These are phyloP conservation scores for Leishmania gerbilli DNA, from an alignment of 208 protist species.

Conservation along the genomic window DNA sequence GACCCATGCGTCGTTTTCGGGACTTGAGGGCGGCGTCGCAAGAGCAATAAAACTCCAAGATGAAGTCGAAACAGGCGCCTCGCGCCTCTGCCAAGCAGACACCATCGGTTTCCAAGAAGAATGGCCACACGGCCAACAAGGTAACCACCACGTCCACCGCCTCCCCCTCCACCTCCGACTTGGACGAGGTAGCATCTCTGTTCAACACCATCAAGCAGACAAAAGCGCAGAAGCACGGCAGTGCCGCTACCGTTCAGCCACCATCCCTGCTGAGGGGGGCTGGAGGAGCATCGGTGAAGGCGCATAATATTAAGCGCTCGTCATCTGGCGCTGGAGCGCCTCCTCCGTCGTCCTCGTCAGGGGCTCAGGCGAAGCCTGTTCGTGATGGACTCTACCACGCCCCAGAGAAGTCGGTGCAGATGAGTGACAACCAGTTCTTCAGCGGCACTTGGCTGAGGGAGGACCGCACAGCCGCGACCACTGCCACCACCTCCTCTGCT, in stretches of 20 bases:
- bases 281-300: background rate
- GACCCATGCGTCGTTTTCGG: background rate
- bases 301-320: background rate
- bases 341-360: background rate
- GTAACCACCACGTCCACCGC: background rate
- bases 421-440: slow-evolving; percentile 87
- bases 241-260: background rate
- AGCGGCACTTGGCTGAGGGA: slow-evolving; percentile 39
- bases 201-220: slow-evolving; percentile 28
- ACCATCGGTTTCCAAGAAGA: background rate
- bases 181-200: slow-evolving; percentile 26
- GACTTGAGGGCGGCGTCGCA: background rate
- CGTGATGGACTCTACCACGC: slow-evolving; percentile 78
- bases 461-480: slow-evolving; percentile 9
- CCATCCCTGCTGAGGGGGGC: background rate
- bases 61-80: slow-evolving; percentile 18
- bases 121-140: background rate
- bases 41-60: background rate
- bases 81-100: slow-evolving; percentile 15
- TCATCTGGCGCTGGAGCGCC: background rate
- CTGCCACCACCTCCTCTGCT: background rate
- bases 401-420: slow-evolving; percentile 71
- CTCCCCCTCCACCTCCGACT: background rate
- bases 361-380: slow-evolving; percentile 1
- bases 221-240: slow-evolving; percentile 13